Evolutionary conservation across 2,329 filamentous ascomycete genomes (phyloP).

Genomic region (Fusarium albosuccineum): DNA sequence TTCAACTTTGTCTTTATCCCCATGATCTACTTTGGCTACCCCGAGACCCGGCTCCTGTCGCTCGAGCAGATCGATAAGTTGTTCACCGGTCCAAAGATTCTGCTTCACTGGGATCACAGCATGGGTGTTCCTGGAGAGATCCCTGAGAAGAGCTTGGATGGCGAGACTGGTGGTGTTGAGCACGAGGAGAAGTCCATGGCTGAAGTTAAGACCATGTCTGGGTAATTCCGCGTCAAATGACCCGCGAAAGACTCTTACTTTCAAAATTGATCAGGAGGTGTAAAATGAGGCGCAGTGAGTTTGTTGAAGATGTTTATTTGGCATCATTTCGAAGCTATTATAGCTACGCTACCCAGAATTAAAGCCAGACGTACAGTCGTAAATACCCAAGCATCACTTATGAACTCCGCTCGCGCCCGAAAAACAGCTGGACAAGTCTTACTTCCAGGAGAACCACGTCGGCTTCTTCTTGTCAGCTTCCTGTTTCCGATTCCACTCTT

Average conservation of each 20-base stretch:
- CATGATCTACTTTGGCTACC: conserved; percentile 62
- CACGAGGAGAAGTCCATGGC: conserved; percentile 39
- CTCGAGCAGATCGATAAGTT: conserved; percentile 63
- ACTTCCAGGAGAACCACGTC: conserved; percentile 41
- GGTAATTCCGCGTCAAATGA: background rate
- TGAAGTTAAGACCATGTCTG: conserved; percentile 24
- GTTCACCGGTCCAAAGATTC: conserved; percentile 51
- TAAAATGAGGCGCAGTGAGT: background rate
- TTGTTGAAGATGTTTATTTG: background rate
- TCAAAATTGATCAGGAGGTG: background rate
- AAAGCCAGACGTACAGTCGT: background rate
- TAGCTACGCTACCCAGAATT: background rate
- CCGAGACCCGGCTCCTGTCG: conserved; percentile 61
- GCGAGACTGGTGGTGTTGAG: conserved; percentile 30
- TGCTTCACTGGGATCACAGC: conserved; percentile 49
- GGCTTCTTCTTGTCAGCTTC: conserved; percentile 41
- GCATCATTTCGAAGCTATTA: background rate
- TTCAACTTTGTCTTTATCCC: conserved; percentile 56
- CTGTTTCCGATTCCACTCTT: conserved; percentile 44
- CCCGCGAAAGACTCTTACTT: too few relatives aligned
- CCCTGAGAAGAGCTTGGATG: conserved; percentile 28
- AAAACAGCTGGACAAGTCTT: background rate
- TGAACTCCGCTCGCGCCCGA: background rate
- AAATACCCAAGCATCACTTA: conserved; percentile 2
- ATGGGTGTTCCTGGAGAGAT: conserved; percentile 50